These are phyloP conservation scores for Aspergillus thermomutatus DNA, from an alignment of 2,329 filamentous ascomycete genomes.

Conservation along the genomic window DNA sequence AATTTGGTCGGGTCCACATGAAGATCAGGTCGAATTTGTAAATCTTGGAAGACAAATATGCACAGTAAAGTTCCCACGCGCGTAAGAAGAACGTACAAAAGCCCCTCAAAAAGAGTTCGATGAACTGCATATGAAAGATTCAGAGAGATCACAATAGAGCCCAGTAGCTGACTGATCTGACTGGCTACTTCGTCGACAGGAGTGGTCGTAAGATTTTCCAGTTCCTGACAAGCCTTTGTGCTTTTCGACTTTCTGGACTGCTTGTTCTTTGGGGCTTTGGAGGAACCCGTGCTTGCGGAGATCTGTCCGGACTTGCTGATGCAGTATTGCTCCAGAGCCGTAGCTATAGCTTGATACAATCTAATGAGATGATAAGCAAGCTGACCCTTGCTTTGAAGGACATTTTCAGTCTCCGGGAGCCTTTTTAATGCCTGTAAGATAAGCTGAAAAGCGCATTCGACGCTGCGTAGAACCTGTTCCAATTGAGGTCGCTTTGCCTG, in stretches of 20 bases:
- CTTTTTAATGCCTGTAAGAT: slow-evolving; percentile 28
- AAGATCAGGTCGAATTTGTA: slow-evolving; percentile 24
- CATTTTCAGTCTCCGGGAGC: slow-evolving; percentile 15
- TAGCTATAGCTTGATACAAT: slow-evolving; percentile 31
- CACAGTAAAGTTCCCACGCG: slow-evolving; percentile 41
- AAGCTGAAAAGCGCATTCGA: slow-evolving; percentile 24
- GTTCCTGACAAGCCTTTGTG: neutral
- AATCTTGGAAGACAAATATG: slow-evolving; percentile 37
- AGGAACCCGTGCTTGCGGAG: neutral
- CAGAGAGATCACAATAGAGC: slow-evolving; percentile 29
- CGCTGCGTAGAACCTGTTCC: slow-evolving; percentile 15
- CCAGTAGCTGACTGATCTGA: slow-evolving; percentile 24
- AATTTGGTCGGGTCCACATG: slow-evolving; percentile 21
- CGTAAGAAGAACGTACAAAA: slow-evolving; percentile 35
- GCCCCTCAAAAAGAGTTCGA: slow-evolving; percentile 39
- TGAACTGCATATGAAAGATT: slow-evolving; percentile 25
- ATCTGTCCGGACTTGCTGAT: slow-evolving; percentile 11
- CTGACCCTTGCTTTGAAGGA: slow-evolving; percentile 14
- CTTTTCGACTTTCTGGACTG: slow-evolving; percentile 4
- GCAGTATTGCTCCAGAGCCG: slow-evolving; percentile 25
- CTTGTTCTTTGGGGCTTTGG: slow-evolving; percentile 4
- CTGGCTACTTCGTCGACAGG: slow-evolving; percentile 16
- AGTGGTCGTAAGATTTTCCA: neutral
- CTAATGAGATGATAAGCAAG: slow-evolving; percentile 33
- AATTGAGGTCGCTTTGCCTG: slow-evolving; percentile 15